These are phyloP conservation scores for Pyricularia sp. DNA, from an alignment of 2,329 filamentous ascomycete species.

Conservation along the genomic window DNA sequence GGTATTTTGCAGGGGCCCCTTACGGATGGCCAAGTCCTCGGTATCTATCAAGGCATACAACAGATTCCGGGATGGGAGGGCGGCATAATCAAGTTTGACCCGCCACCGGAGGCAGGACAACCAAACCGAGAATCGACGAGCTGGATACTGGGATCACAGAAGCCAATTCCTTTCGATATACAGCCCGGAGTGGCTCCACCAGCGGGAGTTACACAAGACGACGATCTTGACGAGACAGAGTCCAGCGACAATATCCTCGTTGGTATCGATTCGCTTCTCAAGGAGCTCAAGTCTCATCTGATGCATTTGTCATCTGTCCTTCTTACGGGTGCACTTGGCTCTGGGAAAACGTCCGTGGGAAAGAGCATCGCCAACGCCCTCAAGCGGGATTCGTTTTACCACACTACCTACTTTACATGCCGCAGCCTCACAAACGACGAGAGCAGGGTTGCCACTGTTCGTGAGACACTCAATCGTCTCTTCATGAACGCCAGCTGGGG, in stretches of 20 bases:
- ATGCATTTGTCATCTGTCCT: conserved; percentile 80
- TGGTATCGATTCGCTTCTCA: conserved; percentile 67
- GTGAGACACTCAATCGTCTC: conserved; percentile 69
- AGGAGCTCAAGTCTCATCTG: conserved; percentile 61
- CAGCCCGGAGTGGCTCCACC: conserved; percentile 28
- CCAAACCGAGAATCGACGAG: conserved; percentile 24
- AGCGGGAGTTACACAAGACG: conserved; percentile 53
- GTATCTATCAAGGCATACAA: conserved; percentile 37
- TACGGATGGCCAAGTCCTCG: conserved; percentile 76
- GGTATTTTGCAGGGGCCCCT: conserved; percentile 71
- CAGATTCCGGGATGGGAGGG: conserved; percentile 60
- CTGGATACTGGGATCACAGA: conserved; percentile 72
- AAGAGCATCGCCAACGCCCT: conserved; percentile 64
- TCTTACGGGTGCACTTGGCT: conserved; percentile 75
- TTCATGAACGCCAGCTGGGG: conserved; percentile 91
- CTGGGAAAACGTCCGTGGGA: conserved; percentile 76
- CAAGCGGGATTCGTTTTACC: conserved; percentile 60
- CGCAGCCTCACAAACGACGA: conserved; percentile 83
- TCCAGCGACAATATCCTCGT: conserved; percentile 45
- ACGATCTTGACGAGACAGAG: conserved; percentile 24
- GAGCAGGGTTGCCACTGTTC: conserved; percentile 76
- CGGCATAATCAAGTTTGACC: conserved; percentile 69
- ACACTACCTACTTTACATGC: conserved; percentile 77
- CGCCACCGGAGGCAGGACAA: conserved; percentile 30
- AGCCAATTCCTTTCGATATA: conserved; percentile 60